Evolutionary conservation across 1,284 basidiomycete species (phyloP), one percentile per base, ranked within the genome.

Genomic region (Schizophyllum commune): DNA sequence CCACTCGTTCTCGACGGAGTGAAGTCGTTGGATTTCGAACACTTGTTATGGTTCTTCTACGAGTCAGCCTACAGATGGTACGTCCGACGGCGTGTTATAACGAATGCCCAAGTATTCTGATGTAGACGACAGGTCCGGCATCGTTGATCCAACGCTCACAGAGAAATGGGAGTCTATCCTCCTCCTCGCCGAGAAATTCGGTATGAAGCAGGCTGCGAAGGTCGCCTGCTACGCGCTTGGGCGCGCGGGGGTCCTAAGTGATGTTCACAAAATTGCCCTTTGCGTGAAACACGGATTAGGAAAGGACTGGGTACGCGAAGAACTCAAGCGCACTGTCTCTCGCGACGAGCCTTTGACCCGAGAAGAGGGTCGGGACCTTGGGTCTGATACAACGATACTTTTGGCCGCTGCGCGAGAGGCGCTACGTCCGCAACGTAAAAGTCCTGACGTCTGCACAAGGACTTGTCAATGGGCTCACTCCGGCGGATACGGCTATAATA

Each of bases 31-130:
- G 82, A 86, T 4, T 87, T 89, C 60, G 77, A 77, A 0, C 74
- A 76, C 2, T 81, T 89, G 20, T 66, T 88, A 0, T 88, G 86
- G 86, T 81, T 89, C 0, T 88, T 88, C 70, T 89, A 89, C 55
- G 39, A 47, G 8, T 47, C 39, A 3, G 39, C 39, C 13, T 47
- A 47, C 17, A 17, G 9, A 17, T 47, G 39, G 39, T 47, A 47
- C 39, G 39, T 47, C 39, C 9, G 9, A 17, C 39, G 9, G 9
- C 17, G 9, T 47, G 39, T 47, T 17, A 47, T 47, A 9, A 11
- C 17, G 17, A 17, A 27, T 27, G 27, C 27, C 27, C 39, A 47
- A 13, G 39, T 11, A 13, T 17, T 11, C 39, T 47, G 39, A 47
- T 47, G 13, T 11, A 13, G 13, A 17, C 39, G 9, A 13, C 39